Evolutionary conservation across 2,329 filamentous ascomycete genomes (phyloP).

Genomic region (Colletotrichum sp.): DNA sequence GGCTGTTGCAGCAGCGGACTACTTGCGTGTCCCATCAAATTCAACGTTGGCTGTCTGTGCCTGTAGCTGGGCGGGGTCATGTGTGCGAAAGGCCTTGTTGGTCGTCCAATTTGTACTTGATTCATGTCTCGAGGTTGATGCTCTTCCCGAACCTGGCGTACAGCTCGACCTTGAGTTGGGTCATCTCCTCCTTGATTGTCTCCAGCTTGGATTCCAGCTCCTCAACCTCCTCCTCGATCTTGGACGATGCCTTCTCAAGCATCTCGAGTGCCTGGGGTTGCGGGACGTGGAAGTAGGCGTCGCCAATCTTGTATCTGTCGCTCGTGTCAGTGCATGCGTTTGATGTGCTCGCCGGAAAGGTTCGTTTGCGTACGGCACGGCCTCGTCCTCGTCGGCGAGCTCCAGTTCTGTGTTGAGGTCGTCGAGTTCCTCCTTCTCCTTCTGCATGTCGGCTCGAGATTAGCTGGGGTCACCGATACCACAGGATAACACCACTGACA

Average conservation of each 20-base stretch:
- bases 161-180: conserved; percentile 84
- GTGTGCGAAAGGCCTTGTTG: background rate
- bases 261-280: conserved; percentile 87
- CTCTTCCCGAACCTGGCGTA: conserved; percentile 96
- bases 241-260: conserved; percentile 72
- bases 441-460: conserved; percentile 57
- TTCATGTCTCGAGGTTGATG: conserved; percentile 92
- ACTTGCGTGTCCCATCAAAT: background rate
- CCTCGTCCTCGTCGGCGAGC: conserved; percentile 92
- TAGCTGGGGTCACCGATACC: background rate
- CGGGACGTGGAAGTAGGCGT: conserved; percentile 89
- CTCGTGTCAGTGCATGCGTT: background rate
- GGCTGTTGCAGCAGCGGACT: background rate
- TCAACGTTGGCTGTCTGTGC: background rate
- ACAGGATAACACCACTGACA: conserved; percentile 54
- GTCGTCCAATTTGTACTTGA: background rate
- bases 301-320: conserved; percentile 90
- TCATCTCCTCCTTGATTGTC: conserved; percentile 83
- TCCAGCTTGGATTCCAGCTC: conserved; percentile 78
- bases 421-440: conserved; percentile 97
- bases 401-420: conserved; percentile 92
- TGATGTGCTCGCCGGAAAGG: background rate
- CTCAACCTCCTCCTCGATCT: conserved; percentile 78
- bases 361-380: conserved; percentile 72
- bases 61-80: background rate